phyloP scores from a whole-genome alignment of 108 stramenopile genomes.

The Parietichytrium sp. region DNA sequence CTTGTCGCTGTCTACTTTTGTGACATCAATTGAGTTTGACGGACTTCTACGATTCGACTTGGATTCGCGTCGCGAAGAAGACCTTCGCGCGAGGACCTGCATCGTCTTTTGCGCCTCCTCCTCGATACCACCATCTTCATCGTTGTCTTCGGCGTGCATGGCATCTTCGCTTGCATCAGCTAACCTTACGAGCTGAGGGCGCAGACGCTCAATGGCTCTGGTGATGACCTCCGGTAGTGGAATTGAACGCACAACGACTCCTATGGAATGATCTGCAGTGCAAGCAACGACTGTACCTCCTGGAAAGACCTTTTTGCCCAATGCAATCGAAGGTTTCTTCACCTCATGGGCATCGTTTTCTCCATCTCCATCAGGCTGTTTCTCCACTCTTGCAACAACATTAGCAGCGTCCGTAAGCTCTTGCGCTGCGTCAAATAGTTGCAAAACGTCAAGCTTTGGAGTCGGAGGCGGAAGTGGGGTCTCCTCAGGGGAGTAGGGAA shows the following conservation, averaged over 20 bases:
- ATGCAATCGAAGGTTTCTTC: neutral
- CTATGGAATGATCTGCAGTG: neutral
- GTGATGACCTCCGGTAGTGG: neutral
- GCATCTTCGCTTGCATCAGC: neutral
- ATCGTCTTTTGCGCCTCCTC: neutral
- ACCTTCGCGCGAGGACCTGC: neutral
- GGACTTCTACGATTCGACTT: too few species aligned
- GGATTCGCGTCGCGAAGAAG: neutral
- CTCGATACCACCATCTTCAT: neutral
- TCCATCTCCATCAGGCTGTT: neutral
- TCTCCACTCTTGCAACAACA: neutral
- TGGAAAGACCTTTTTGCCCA: neutral
- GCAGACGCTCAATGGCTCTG: neutral
- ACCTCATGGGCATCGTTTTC: neutral
- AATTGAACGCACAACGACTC: neutral
- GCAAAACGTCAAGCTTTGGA: neutral
- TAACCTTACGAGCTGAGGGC: neutral
- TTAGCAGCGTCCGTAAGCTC: neutral
- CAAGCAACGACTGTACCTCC: conserved; percentile 1
- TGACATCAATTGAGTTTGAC: too few species aligned
- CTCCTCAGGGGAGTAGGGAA: neutral
- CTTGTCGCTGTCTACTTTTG: neutral
- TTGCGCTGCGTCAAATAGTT: neutral
- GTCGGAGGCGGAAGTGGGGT: neutral
- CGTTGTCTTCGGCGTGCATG: neutral